These are phyloP conservation scores for Panus rudis DNA, from an alignment of 768 basidiomycete species.

Conservation along the genomic window DNA sequence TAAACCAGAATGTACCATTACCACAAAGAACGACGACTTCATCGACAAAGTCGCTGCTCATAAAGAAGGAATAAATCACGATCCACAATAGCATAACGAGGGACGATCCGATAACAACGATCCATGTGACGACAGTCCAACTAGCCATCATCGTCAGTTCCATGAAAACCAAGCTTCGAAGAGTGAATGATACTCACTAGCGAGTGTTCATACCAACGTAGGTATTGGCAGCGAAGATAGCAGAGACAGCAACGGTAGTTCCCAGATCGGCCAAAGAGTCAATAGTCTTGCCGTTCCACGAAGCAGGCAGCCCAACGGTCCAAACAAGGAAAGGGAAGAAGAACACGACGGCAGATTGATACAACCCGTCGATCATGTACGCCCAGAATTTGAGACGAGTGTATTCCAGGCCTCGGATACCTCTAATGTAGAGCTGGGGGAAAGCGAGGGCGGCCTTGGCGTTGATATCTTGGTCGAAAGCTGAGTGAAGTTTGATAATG, in stretches of 20 bases:
- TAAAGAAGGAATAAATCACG: conserved; percentile 78
- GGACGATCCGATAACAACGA: conserved; percentile 72
- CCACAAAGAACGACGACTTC: conserved; percentile 72
- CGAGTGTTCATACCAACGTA: conserved; percentile 87
- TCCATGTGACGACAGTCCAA: conserved; percentile 83
- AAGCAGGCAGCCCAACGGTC: conserved; percentile 53
- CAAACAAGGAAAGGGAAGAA: conserved; percentile 79
- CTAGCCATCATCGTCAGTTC: conserved; percentile 27
- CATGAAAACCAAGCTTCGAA: too few species aligned
- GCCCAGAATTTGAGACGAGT: conserved; percentile 89
- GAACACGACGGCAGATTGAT: conserved; percentile 84
- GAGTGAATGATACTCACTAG: conserved; percentile 59
- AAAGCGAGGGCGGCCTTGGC: conserved; percentile 84
- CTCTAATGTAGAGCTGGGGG: conserved; percentile 93
- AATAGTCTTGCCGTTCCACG: conserved; percentile 76
- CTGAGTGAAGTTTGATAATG: conserved; percentile 26
- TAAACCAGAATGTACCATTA: conserved; percentile 78
- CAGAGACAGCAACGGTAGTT: conserved; percentile 82
- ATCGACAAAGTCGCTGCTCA: conserved; percentile 62
- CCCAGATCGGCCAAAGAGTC: conserved; percentile 84
- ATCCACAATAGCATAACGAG: conserved; percentile 86
- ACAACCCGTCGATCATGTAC: conserved; percentile 91
- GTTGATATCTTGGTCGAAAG: conserved; percentile 95
- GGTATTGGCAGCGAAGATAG: conserved; percentile 82
- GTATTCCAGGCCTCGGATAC: conserved; percentile 90